Evolutionary conservation across 768 basidiomycete genomes (phyloP).

Genomic region (Leccinum subtestaceum): DNA sequence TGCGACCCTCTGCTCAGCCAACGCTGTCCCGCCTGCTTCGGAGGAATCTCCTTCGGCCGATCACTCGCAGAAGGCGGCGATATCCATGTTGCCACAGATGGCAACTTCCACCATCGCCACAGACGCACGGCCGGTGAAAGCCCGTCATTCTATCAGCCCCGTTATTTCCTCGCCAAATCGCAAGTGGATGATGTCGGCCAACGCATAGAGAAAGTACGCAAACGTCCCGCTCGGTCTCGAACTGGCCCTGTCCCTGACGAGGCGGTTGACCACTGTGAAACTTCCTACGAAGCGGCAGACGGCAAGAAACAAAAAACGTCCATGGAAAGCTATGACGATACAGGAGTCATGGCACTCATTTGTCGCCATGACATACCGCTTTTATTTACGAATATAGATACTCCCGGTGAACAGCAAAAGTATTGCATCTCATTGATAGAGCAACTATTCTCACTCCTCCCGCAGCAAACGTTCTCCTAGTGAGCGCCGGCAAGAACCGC

Average conservation of each 20-base stretch:
- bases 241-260: neutral
- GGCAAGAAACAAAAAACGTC: neutral
- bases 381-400: neutral
- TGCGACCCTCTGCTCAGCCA: slow-evolving; percentile 5
- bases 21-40: slow-evolving; percentile 7
- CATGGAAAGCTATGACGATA: neutral
- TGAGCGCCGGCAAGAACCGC: neutral
- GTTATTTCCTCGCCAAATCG: slow-evolving; percentile 1
- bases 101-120: slow-evolving; percentile 1
- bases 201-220: neutral
- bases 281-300: neutral
- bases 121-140: neutral
- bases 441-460: slow-evolving; percentile 20
- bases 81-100: slow-evolving; percentile 23
- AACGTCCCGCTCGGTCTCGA: neutral
- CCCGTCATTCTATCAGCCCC: neutral
- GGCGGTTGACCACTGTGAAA: neutral
- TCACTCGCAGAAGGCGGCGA: slow-evolving; percentile 28
- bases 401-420: neutral
- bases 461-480: slow-evolving; percentile 16
- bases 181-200: slow-evolving; percentile 19
- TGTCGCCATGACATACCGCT: neutral
- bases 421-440: neutral
- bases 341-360: neutral
- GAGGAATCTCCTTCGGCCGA: slow-evolving; percentile 12